These are phyloP conservation scores for Schizochytrium sp. DNA, from an alignment of 108 stramenopile genomes.

Conservation along the genomic window DNA sequence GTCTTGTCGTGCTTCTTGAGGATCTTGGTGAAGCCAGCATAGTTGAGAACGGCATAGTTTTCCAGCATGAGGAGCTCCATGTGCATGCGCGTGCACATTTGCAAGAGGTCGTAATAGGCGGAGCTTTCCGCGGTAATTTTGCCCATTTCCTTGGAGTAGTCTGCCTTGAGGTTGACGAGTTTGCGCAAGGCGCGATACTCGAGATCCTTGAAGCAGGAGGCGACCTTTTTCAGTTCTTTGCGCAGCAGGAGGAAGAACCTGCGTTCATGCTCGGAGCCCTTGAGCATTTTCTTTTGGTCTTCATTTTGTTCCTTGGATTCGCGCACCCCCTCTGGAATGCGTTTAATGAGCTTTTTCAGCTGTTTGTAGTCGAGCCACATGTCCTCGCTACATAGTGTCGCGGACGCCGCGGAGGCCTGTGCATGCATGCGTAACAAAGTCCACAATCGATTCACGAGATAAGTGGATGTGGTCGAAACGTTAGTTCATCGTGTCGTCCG, in stretches of 20 bases:
- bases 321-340: conserved; percentile 47
- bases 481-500: no score
- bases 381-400: conserved; percentile 1
- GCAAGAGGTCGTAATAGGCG: conserved; percentile 39
- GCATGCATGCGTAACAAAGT: no score
- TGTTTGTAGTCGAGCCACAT: conserved; percentile 53
- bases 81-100: conserved; percentile 82
- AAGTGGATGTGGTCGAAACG: no score
- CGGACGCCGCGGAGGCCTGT: background rate
- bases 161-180: conserved; percentile 67
- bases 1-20: conserved; percentile 98
- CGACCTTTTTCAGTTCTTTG: conserved; percentile 72
- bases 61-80: conserved; percentile 89
- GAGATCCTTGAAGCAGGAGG: conserved; percentile 68
- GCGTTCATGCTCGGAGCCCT: background rate
- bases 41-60: conserved; percentile 96
- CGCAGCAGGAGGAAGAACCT: conserved; percentile 74
- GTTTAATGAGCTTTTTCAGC: conserved; percentile 77
- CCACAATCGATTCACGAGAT: no score
- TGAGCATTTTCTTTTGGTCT: background rate
- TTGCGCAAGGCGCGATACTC: conserved; percentile 15
- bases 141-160: conserved; percentile 31
- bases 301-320: conserved; percentile 27
- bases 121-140: conserved; percentile 22
- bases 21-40: conserved; percentile 89